Percentiles rank a stretch among this genome's conserved stretches.
Conservation (phyloP, 2,329 filamentous ascomycete genomes). For the Drechslerella coelobrocha region DNA sequence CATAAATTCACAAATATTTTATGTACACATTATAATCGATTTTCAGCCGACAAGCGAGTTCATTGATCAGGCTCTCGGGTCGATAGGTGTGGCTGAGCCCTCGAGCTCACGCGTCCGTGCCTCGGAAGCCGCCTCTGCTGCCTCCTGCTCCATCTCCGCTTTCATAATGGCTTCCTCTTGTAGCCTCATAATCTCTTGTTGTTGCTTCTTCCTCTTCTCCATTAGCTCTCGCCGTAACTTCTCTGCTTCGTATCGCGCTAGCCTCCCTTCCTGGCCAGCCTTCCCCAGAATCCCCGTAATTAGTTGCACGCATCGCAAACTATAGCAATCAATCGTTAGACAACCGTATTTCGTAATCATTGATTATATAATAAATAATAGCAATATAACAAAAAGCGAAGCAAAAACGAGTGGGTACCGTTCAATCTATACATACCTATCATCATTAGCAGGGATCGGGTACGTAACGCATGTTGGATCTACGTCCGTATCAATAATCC, state of each 20-base stretch:
- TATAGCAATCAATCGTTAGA: slow-evolving; percentile 58
- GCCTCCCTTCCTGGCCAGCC: slow-evolving; percentile 75
- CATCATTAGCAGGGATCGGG: slow-evolving; percentile 94
- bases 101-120: slow-evolving; percentile 36
- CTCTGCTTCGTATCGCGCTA: slow-evolving; percentile 45
- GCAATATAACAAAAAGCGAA: background rate
- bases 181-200: slow-evolving; percentile 10
- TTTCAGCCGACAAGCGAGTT: background rate
- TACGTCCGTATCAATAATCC: slow-evolving; percentile 89
- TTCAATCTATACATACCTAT: slow-evolving; percentile 78
- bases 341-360: slow-evolving; percentile 6
- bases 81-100: background rate
- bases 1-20: too few species aligned
- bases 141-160: slow-evolving; percentile 22
- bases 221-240: slow-evolving; percentile 25
- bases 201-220: slow-evolving; percentile 13
- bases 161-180: slow-evolving; percentile 23
- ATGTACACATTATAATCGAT: background rate
- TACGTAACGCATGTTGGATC: slow-evolving; percentile 96
- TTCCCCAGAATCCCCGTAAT: slow-evolving; percentile 85
- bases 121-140: slow-evolving; percentile 41
- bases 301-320: slow-evolving; percentile 79
- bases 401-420: background rate
- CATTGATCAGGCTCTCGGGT: background rate
- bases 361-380: background rate